Evolutionary conservation across 2,329 filamentous ascomycete genomes (phyloP).

Genomic region (Didymella exigua): DNA sequence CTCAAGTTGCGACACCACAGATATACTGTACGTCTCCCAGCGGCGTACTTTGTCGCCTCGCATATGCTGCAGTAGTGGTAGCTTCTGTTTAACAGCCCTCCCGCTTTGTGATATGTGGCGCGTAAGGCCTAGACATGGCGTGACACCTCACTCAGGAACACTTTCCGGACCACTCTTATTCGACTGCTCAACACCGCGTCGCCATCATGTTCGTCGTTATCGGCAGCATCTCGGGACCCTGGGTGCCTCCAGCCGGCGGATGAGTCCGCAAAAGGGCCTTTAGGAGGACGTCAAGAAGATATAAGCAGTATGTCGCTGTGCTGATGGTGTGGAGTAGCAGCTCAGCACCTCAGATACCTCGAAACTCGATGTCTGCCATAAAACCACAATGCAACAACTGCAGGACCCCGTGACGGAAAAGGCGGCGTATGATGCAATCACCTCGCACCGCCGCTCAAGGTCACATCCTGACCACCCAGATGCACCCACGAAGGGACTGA

Average conservation of each 20-base stretch:
- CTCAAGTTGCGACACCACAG: constrained; percentile 19
- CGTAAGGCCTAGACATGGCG: constrained; percentile 13
- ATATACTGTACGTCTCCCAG: neutral
- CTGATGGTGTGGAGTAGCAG: neutral
- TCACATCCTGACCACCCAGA: constrained; percentile 9
- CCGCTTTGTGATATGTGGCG: constrained; percentile 23
- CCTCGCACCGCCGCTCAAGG: constrained; percentile 22
- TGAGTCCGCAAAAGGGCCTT: constrained; percentile 46
- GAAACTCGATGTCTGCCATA: neutral
- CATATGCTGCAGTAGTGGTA: neutral
- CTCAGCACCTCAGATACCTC: neutral
- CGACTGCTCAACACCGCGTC: constrained; percentile 24
- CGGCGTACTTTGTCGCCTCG: neutral
- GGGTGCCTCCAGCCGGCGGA: constrained; percentile 20
- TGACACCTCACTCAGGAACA: constrained; percentile 14
- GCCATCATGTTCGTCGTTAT: constrained; percentile 19
- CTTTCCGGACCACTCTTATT: constrained; percentile 30
- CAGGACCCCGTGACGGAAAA: constrained; percentile 20
- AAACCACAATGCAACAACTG: constrained; percentile 4
- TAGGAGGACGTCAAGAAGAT: constrained; percentile 26
- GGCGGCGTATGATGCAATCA: constrained; percentile 23
- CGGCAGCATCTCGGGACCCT: constrained; percentile 37
- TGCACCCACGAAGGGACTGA: constrained; percentile 18
- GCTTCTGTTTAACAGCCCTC: neutral
- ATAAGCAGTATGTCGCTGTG: constrained; percentile 35